Percentiles rank a stretch among this genome's conserved stretches.
These are phyloP conservation scores for Boletus pseudo-olivaceus DNA, from an alignment of 768 basidiomycete species.

Conservation along the genomic window DNA sequence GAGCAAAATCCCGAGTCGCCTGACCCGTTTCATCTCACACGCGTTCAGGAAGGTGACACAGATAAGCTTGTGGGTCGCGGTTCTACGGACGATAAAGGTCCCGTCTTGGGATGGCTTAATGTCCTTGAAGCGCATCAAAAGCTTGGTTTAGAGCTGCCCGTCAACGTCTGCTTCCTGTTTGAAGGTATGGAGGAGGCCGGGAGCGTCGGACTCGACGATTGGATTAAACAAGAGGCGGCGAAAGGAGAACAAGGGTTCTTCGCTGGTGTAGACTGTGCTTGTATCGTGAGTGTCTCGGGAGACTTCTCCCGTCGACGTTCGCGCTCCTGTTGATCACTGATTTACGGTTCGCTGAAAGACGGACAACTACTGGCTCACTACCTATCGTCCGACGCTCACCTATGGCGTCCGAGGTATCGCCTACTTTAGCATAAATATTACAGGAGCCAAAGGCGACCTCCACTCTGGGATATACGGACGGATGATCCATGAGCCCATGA, in stretches of 20 bases:
- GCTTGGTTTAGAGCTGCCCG: not conserved
- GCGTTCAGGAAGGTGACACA: not conserved
- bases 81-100: not conserved
- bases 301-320: not conserved
- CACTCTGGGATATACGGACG: not conserved
- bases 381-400: not conserved
- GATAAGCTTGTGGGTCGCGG: not conserved
- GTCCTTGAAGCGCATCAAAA: not conserved
- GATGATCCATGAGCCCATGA: not conserved
- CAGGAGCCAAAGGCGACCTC: not conserved
- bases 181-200: not conserved
- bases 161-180: not conserved
- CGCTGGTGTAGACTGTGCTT: conserved; percentile 78
- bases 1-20: not conserved
- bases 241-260: conserved; percentile 49
- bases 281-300: conserved; percentile 56
- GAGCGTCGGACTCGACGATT: conserved; percentile 13
- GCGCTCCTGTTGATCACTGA: not conserved
- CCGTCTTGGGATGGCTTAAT: not conserved
- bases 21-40: not conserved
- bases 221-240: conserved; percentile 58
- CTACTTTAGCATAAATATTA: not conserved
- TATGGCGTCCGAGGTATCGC: not conserved
- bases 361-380: not conserved
- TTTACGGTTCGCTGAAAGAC: not conserved